phyloP scores from a whole-genome alignment of 2,329 filamentous ascomycete genomes.

The Epichloe amarillans region DNA sequence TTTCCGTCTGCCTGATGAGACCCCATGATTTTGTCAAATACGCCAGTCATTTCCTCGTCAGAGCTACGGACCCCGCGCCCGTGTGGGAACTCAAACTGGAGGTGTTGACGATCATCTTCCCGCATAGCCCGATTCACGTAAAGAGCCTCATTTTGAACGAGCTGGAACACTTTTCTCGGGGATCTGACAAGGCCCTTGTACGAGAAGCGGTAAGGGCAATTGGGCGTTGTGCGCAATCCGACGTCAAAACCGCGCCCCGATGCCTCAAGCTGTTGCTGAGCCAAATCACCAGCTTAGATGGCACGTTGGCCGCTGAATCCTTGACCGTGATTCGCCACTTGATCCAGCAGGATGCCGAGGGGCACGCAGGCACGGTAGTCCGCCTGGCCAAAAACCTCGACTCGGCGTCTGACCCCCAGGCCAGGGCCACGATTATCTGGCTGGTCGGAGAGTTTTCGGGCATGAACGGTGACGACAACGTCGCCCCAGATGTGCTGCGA shows the following conservation, averaged over 20 bases:
- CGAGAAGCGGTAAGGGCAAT: conserved; percentile 86
- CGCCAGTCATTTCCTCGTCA: conserved; percentile 78
- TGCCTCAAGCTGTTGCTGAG: conserved; percentile 73
- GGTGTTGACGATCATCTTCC: conserved; percentile 79
- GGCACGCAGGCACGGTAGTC: conserved; percentile 75
- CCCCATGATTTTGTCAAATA: conserved; percentile 79
- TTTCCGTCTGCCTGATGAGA: conserved; percentile 69
- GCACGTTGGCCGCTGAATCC: conserved; percentile 79
- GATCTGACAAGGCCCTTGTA: conserved; percentile 60
- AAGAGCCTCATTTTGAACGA: conserved; percentile 86
- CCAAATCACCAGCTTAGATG: conserved; percentile 80
- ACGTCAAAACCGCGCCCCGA: conserved; percentile 54
- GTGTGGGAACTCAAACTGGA: conserved; percentile 92
- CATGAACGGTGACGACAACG: conserved; percentile 66
- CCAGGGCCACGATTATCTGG: conserved; percentile 92
- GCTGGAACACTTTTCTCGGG: conserved; percentile 81
- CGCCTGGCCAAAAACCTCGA: conserved; percentile 85
- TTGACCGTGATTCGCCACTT: conserved; percentile 90
- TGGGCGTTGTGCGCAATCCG: conserved; percentile 78
- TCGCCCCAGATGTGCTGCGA: conserved; percentile 82
- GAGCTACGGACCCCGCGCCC: conserved; percentile 61
- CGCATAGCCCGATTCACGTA: conserved; percentile 58
- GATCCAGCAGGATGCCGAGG: conserved; percentile 77
- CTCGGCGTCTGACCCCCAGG: conserved; percentile 70
- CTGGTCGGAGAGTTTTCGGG: conserved; percentile 90